phyloP scores from a whole-genome alignment of 495 filamentous ascomycete genomes.

The Aspergillus kassunensis region DNA sequence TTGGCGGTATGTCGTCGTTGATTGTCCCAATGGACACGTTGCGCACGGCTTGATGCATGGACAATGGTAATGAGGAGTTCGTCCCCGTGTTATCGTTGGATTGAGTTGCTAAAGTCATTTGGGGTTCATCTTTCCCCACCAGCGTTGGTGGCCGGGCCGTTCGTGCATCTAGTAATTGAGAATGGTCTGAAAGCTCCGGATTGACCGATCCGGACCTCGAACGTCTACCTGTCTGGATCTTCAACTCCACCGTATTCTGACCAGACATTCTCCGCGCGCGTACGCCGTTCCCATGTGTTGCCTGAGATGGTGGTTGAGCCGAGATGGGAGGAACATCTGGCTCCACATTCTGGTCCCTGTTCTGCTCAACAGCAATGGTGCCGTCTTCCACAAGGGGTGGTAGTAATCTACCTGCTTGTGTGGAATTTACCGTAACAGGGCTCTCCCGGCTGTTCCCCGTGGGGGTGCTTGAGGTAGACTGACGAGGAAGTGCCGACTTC shows the following conservation, averaged over 20 bases:
- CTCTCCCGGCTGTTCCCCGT: slow-evolving; percentile 86
- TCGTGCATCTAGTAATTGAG: slow-evolving; percentile 29
- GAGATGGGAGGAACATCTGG: slow-evolving; percentile 11
- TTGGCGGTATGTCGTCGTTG: slow-evolving; percentile 24
- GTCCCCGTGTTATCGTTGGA: slow-evolving; percentile 17
- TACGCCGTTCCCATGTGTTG: slow-evolving; percentile 54
- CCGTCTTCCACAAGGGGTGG: slow-evolving; percentile 72
- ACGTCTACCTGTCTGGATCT: slow-evolving; percentile 74
- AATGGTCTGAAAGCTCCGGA: slow-evolving; percentile 41
- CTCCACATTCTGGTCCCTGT: slow-evolving; percentile 24
- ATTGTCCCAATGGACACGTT: slow-evolving; percentile 34
- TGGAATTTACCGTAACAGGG: slow-evolving; percentile 74
- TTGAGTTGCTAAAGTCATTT: slow-evolving; percentile 19
- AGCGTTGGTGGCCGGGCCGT: slow-evolving; percentile 24
- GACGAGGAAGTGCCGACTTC: slow-evolving; percentile 75
- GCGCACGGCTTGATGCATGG: slow-evolving; percentile 23
- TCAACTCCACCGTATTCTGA: slow-evolving; percentile 72
- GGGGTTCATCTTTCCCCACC: slow-evolving; percentile 29
- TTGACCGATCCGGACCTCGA: slow-evolving; percentile 37
- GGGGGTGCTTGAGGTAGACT: slow-evolving; percentile 83
- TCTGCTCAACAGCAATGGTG: slow-evolving; percentile 30
- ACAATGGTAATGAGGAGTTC: slow-evolving; percentile 20
- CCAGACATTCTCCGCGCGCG: slow-evolving; percentile 78
- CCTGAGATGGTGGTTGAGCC: slow-evolving; percentile 22
- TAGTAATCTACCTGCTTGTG: slow-evolving; percentile 65